Base-by-base conservation (phyloP, 352 stramenopile species). In the Aphanomyces invadans region DNA sequence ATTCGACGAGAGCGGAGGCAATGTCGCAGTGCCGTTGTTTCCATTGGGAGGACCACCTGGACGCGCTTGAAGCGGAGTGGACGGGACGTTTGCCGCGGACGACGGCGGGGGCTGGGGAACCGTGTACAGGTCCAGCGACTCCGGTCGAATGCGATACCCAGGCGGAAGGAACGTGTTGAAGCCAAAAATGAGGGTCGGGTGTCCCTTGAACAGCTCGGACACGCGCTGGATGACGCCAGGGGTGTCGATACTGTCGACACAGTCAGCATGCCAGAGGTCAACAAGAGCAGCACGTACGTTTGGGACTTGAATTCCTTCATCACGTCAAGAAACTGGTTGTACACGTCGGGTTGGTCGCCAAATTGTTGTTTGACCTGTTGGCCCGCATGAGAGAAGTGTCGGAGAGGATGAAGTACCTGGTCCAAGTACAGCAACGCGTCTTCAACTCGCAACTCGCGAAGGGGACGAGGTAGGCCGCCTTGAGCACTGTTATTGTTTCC, bases 231-330 rank as follows among this genome's bases (percentile, higher is more conserved):
- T 99, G 0, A 99, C 97, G 1, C 97, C 97, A 1, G 97, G 96
- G 0, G 97, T 99, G 76, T 99, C 95, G 57, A 99, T 99, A 75
- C 74, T 95, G 62, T 31, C 21, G 9, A 23, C 25, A 61, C 12
- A 64, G 9, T 70, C 11, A 55, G 15, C 53, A 48, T 38, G 0
- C 49, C 71, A 21, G 36, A 54, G 2, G 36, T 42, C 15, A 51
- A 53, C 23, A 46, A 26, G 45, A 39, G 15, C 0, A 33, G 19
- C 42, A 70, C 75, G 56, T 73, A 82, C 45, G 87, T 89, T 74
- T 99, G 95, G 2, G 96, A 97, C 73, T 99, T 99, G 75, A 99
- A 99, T 45, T 98, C 98, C 84, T 99, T 99, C 97, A 99, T 99
- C 65, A 99, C 98, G 73, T 99, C 97, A 49, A 99, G 76, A 71